Conservation (phyloP, 768 basidiomycete species). For the Leccinum uliginosum region DNA sequence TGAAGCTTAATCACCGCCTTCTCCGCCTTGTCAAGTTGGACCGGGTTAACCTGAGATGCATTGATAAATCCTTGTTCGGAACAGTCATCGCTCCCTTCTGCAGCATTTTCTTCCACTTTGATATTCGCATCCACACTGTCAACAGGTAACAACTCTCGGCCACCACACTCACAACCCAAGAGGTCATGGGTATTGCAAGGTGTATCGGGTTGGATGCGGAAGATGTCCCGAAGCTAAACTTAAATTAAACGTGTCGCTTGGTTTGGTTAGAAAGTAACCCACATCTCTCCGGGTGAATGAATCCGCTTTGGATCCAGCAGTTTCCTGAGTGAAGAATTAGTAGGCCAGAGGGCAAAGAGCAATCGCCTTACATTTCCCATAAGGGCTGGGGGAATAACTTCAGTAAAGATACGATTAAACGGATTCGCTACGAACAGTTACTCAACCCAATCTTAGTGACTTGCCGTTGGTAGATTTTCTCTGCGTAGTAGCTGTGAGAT, state of each 20-base stretch:
- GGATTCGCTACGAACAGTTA: constrained; percentile 55
- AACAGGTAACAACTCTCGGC: constrained; percentile 5
- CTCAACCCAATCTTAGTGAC: constrained; percentile 91
- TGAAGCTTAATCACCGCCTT: constrained; percentile 41
- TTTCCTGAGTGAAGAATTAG: constrained; percentile 29
- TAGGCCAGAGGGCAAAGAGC: background rate
- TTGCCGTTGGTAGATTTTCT: constrained; percentile 92
- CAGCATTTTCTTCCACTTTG: constrained; percentile 25
- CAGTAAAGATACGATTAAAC: constrained; percentile 1
- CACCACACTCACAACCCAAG: constrained; percentile 71
- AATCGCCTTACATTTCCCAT: constrained; percentile 56
- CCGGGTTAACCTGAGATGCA: constrained; percentile 58
- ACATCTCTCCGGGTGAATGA: constrained; percentile 88
- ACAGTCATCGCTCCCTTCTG: constrained; percentile 27
- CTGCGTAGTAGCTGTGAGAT: constrained; percentile 33
- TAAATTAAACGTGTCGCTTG: constrained; percentile 1
- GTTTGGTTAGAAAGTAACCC: constrained; percentile 20
- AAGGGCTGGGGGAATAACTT: constrained; percentile 43
- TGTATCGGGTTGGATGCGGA: constrained; percentile 77
- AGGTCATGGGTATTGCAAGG: constrained; percentile 91
- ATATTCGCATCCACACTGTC: constrained; percentile 1
- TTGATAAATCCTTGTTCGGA: constrained; percentile 50
- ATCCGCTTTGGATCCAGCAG: constrained; percentile 65
- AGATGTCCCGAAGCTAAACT: constrained; percentile 82
- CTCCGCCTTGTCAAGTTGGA: constrained; percentile 43